Base-by-base conservation (phyloP, 306 rosid species). In the Benincasa hispida region DNA sequence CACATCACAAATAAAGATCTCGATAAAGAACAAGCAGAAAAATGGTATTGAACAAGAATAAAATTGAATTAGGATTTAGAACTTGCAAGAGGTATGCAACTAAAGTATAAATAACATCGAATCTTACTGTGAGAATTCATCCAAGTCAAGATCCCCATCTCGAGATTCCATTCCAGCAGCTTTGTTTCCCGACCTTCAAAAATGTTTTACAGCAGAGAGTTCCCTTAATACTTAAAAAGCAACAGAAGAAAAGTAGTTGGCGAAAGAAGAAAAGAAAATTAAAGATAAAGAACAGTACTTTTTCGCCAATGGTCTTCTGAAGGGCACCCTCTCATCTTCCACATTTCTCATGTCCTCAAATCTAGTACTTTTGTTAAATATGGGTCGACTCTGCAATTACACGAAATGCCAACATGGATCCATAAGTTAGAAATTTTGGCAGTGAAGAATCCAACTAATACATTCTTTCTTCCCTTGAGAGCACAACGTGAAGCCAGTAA, bases 111-210 rank as follows among this genome's bases (percentile, higher is more conserved):
- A 19, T 27, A 63, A 37, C 78, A 75, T 75, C 39, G 22, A 69
- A 69, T 65, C 92, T 77, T 90, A 95, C 99, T 87, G 87, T 72
- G 99, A 89, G 79, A 92, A 85, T 62, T 95, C 89, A 82, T 88
- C 99, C 80, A 95, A 84, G 83, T 92, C 99, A 54, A 91, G 92
- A 81, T 94, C 98, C 15, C 98, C 90, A 63, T 95, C 98, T 85
- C 98, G 88, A 32, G 98, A 92, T 89, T 90, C 89, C 80, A 92
- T 88, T 84, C 96, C 90, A 5, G 93, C 79, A 50, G 93, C 88
- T 80, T 87, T 95, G 83, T 85, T 89, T 39, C 81, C 85, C 7
- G 89, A 89, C 89, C 98, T 95, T 76, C 61, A 68, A 67, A 80
- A 82, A 68, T 41, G 72, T 72, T 68, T 25, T 61, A 42, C 72